Conservation (phyloP, 495 filamentous ascomycete species). For the Tuber calosporum region DNA sequence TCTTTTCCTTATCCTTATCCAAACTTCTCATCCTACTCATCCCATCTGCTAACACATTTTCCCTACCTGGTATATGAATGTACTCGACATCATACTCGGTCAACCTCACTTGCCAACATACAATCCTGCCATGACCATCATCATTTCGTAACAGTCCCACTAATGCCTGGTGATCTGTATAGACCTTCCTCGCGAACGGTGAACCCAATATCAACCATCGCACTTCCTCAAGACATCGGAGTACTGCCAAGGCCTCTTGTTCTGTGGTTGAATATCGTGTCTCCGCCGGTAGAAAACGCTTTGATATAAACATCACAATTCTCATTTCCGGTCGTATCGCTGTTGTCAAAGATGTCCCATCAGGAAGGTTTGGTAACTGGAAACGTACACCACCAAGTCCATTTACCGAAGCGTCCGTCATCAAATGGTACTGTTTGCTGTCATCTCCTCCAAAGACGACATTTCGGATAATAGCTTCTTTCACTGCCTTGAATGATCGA, state of each 20-base stretch:
- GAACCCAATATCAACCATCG: too few species aligned
- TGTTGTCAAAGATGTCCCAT: too few species aligned
- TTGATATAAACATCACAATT: slow-evolving; percentile 11
- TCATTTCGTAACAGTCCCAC: background rate
- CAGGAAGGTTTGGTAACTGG: too few species aligned
- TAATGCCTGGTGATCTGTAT: too few species aligned
- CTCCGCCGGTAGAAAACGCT: background rate
- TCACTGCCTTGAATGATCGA: background rate
- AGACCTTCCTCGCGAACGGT: too few species aligned
- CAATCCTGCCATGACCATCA: background rate
- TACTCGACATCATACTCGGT: too few species aligned
- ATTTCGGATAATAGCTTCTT: background rate
- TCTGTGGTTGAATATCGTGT: background rate
- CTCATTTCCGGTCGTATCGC: too few species aligned
- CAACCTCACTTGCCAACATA: background rate
- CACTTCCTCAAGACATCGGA: too few species aligned
- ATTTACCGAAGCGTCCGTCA: background rate
- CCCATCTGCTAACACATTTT: too few species aligned
- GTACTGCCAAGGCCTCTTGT: background rate
- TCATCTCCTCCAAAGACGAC: background rate
- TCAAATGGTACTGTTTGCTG: slow-evolving; percentile 4
- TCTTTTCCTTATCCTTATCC: background rate
- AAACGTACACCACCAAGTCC: background rate
- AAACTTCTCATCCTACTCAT: too few species aligned
- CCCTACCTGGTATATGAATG: too few species aligned